Evolutionary conservation across 2,329 filamentous ascomycete genomes (phyloP).

Genomic region (Fonsecaea nubica): DNA sequence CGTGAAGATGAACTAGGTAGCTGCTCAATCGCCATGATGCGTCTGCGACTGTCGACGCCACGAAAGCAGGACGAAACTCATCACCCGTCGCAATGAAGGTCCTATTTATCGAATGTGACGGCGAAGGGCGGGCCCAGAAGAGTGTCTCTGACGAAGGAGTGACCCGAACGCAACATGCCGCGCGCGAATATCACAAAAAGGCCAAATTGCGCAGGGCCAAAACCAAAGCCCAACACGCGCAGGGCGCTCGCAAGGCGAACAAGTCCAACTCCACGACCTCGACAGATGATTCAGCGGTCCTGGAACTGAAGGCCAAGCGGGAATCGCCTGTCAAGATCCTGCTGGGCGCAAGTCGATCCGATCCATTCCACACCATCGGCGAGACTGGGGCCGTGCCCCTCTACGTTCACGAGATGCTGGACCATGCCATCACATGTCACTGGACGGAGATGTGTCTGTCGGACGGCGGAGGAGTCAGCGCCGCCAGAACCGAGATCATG

Average conservation of each 20-base stretch:
- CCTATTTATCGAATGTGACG: slow-evolving; percentile 25
- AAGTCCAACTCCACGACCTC: not conserved
- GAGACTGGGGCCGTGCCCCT: slow-evolving; percentile 3
- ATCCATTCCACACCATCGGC: slow-evolving; percentile 26
- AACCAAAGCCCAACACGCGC: slow-evolving; percentile 8
- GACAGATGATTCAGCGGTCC: slow-evolving; percentile 6
- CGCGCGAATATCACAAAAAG: slow-evolving; percentile 33
- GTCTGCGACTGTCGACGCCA: not conserved
- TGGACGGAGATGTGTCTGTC: slow-evolving; percentile 24
- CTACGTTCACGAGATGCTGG: slow-evolving; percentile 27
- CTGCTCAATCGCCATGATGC: not conserved
- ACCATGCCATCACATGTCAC: slow-evolving; percentile 29
- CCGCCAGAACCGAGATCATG: slow-evolving; percentile 26
- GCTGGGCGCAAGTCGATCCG: slow-evolving; percentile 14
- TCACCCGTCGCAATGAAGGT: slow-evolving; percentile 17
- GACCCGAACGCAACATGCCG: slow-evolving; percentile 25
- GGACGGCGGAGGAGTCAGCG: slow-evolving; percentile 16
- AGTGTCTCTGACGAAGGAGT: slow-evolving; percentile 10
- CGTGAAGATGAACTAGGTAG: slow-evolving; percentile 10
- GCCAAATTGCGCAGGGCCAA: slow-evolving; percentile 24
- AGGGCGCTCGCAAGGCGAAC: not conserved
- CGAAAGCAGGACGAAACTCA: not conserved
- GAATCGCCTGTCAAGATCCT: slow-evolving; percentile 10
- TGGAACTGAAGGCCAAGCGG: not conserved
- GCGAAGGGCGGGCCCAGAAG: slow-evolving; percentile 7